A percentile compares a stretch with the other conserved stretches of the same genome.
phyloP scores from a whole-genome alignment of 1,284 basidiomycete genomes.

The Sporisorium iseilematis-ciliati region DNA sequence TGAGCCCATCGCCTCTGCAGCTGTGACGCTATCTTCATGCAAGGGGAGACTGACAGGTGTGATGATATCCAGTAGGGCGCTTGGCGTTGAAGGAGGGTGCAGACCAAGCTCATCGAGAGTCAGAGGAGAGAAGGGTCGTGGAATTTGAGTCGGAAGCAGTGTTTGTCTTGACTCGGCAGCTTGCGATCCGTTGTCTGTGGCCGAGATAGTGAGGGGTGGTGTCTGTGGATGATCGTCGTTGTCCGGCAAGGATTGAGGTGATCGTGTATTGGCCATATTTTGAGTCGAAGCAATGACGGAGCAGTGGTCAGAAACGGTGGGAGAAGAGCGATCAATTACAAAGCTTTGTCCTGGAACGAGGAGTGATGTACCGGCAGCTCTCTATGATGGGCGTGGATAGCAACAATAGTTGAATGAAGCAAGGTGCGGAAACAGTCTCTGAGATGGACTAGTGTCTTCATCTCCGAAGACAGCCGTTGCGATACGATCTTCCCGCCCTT shows the following conservation, averaged over 20 bases:
- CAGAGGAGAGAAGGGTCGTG: constrained; percentile 21
- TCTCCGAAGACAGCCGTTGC: neutral
- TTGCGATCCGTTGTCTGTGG: neutral
- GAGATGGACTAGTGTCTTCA: neutral
- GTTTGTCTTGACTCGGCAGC: neutral
- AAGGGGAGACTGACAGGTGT: constrained; percentile 10
- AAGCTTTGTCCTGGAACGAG: neutral
- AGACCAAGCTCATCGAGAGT: constrained; percentile 36
- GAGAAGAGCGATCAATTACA: neutral
- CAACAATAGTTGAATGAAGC: too few species aligned
- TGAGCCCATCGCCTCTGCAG: neutral
- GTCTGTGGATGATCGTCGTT: constrained; percentile 4
- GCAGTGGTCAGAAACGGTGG: neutral
- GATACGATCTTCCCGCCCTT: neutral
- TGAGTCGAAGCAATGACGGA: neutral
- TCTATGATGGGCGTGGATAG: neutral
- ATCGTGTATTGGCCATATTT: neutral
- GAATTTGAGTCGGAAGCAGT: neutral
- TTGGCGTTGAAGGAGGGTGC: constrained; percentile 24
- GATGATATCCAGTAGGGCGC: constrained; percentile 34
- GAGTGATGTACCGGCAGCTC: neutral
- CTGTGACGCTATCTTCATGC: neutral
- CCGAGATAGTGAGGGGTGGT: constrained; percentile 1
- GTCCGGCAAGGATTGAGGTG: neutral
- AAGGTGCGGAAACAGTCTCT: neutral